Conservation (phyloP, 2,329 filamentous ascomycete species). For the Pestalotiopsis sp. region DNA sequence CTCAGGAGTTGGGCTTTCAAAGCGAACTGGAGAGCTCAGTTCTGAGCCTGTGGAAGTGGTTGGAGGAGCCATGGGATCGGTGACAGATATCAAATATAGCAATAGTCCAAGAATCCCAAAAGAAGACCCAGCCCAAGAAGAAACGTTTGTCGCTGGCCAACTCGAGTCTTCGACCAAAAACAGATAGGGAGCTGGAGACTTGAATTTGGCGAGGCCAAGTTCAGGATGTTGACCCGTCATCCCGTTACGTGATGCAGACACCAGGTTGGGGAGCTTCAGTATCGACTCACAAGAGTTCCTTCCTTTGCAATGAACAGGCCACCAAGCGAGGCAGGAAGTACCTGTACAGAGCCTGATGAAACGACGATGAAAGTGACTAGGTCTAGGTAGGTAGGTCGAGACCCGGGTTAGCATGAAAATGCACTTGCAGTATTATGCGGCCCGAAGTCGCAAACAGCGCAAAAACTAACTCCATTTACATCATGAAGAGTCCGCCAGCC, state of each 20-base stretch:
- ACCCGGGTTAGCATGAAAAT: neutral
- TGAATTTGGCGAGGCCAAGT: neutral
- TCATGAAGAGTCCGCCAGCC: neutral
- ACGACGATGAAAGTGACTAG: neutral
- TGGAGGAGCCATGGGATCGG: conserved; percentile 22
- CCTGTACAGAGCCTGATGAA: neutral
- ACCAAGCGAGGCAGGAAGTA: neutral
- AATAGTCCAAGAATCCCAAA: conserved; percentile 6
- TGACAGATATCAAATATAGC: conserved; percentile 3
- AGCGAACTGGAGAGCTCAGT: conserved; percentile 21
- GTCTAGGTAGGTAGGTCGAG: too few species aligned
- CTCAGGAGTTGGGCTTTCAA: conserved; percentile 17
- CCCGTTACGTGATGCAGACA: neutral
- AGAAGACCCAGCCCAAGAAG: neutral
- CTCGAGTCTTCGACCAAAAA: conserved; percentile 9
- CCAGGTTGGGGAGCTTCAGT: neutral
- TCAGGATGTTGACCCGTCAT: neutral
- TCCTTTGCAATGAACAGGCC: neutral
- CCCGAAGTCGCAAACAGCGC: neutral
- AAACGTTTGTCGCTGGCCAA: neutral
- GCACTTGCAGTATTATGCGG: neutral
- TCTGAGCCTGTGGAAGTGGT: conserved; percentile 13
- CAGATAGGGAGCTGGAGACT: neutral
- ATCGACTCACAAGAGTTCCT: neutral
- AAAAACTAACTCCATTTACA: neutral